Evolutionary conservation across 1,284 basidiomycete genomes (phyloP), one percentile per base, ranked within the genome.

Genomic region (Waitea zeae): DNA sequence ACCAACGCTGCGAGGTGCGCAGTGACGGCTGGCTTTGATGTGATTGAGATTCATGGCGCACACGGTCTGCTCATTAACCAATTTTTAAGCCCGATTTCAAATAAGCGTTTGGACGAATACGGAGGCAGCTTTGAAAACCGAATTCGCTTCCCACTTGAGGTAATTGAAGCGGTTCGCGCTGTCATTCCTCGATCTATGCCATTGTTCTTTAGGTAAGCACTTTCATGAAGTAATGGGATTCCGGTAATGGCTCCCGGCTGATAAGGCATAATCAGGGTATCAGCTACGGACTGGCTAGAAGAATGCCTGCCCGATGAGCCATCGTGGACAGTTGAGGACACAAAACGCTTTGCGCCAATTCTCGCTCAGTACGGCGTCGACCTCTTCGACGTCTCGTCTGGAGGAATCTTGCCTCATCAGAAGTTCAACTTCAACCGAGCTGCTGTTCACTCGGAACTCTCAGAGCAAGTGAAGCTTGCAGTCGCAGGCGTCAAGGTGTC

Each of bases 21-120:
- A 58, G 32, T 57, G 40, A 46, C 59, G 56, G 50, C 48, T n/a
- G 49, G 52, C 14, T 27, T 50, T 31, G 70, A 76, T 49, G 70
- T 65, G 33, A 63, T 77, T 41, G 70, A 76, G 44, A 56, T 72
- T 32, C 70, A 73, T 44, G 59, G 62, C 29, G 61, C 67, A n/a
- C 67, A 71, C 44, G 53, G 62, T n/a, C 62, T 59, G 46, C 44
- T 60, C 22, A 30, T 59, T 30, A 50, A 56, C 44, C 40, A 44
- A 36, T 40, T 65, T 56, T n/a, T 59, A 20, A 61, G 58, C 26
- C 68, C 68, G 1, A 37, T 63, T 33, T 57, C 58, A 35, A 73
- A 72, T 56, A 47, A 56, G 35, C 59, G 69, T 22, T 67, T 55
- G 26, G 69, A 72, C 49, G 35, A 57, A 36, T 72, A 71, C 47